Base-by-base conservation (phyloP, 108 stramenopile species). In the Nitzschia sp. region DNA sequence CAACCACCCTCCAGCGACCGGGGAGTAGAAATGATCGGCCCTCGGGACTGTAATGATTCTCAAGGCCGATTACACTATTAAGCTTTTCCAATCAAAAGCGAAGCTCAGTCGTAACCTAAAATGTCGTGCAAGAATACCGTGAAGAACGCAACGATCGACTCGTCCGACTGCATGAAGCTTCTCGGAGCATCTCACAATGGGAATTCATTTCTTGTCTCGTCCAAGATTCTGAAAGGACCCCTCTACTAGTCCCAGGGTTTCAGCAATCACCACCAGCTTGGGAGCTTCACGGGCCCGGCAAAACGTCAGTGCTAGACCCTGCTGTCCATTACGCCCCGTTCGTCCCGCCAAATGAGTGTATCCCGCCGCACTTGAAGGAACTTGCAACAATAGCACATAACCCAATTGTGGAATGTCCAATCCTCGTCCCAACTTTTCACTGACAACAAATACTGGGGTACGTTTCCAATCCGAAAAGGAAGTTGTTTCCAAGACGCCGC, bases 281-380 rank as follows among this genome's bases (percentile, higher is more conserved):
- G 64, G 58, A 3, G 69, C 76, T 46, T 87, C 83, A 25, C 70
- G 47, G 63, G 27, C 71, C 47, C 21, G 72, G 48, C 18, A 83
- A 31, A 87, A 68, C n/a, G 84, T 83, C 11, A 86, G 72, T 0
- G 78, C 80, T 34, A 68, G 74, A 5, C 89, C 89, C 24, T 45
- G n/a, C 19, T 59, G 25, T 27, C 81, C 75, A 48, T 60, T 72
- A 23, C 90, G 59, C 32, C 86, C 90, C n/a, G 90, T 91, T 3
- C 90, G 76, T 26, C 90, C 90, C 1, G 87, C 79, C 76, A 88
- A 76, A 64, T 91, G 90, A 4, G 85, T 66, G 61, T 91, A 91
- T 3, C 78, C 83, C 2, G 87, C 87, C 3, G 85, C 78, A 75
- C 83, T 85, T 0, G 82, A 82, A 35, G 90, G 90, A 0, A 60